Evolutionary conservation across 1,284 basidiomycete species (phyloP).

Genomic region (Tilletia horrida): DNA sequence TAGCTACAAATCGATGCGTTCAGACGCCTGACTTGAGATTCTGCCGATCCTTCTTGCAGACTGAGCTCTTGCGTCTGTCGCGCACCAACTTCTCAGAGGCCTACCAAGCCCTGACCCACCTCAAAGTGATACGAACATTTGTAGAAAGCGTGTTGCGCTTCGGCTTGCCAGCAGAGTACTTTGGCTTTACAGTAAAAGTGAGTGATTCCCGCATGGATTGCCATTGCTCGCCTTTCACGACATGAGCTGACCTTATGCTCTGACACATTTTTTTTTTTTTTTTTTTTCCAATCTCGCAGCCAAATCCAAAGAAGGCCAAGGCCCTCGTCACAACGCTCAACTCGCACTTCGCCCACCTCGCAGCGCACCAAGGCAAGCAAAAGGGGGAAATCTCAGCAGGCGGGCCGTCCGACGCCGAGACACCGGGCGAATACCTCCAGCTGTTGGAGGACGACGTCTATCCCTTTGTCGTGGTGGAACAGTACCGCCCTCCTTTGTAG

Average conservation of each 20-base stretch:
- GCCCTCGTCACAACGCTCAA: constrained; percentile 74
- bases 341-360: constrained; percentile 75
- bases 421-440: constrained; percentile 50
- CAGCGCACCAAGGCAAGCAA: constrained; percentile 56
- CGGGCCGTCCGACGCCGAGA: constrained; percentile 28
- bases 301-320: constrained; percentile 74
- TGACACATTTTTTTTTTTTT: neutral
- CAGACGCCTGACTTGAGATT: no score
- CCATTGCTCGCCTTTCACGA: no score
- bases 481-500: constrained; percentile 37
- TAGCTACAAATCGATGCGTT: no score
- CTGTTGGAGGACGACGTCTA: constrained; percentile 50
- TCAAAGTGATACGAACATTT: constrained; percentile 86
- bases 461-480: constrained; percentile 50
- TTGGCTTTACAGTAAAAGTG: constrained; percentile 77
- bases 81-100: constrained; percentile 96
- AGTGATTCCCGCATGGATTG: no score
- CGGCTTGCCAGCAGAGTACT: constrained; percentile 88
- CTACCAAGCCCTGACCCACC: constrained; percentile 87
- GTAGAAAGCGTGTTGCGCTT: constrained; percentile 94
- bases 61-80: constrained; percentile 85
- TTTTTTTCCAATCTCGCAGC: constrained; percentile 60
- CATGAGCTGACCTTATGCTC: neutral
- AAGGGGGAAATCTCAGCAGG: constrained; percentile 18
- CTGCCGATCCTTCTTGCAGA: no score